Base-by-base conservation (phyloP, 495 filamentous ascomycete species). In the Xylaria palmicola region DNA sequence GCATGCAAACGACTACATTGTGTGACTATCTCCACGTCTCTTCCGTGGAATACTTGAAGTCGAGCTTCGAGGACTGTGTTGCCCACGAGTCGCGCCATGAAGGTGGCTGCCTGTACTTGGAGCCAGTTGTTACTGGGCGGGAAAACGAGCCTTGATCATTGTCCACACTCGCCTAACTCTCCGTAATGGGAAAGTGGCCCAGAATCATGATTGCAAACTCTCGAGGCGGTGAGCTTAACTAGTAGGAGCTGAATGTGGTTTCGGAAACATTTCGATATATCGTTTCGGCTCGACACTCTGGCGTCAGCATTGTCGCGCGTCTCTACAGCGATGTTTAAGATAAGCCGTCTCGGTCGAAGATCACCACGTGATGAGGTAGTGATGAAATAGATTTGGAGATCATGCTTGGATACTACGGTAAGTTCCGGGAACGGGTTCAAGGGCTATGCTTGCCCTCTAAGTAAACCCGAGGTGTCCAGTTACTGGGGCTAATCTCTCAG, bases 181-280 rank as follows among this genome's bases (percentile, higher is more conserved):
- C 20, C 26, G 5, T 15, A 49, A 52, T 43, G 36, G 26, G 15
- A 19, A 44, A 20, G 26, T 8, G 17, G 27, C 47, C 36, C n/a
- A 13, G 9, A 34, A 24, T 22, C n/a, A 59, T 41, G 17, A 7
- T 24, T 13, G 34, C 19, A 3, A 26, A 39, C 34, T 37, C n/a
- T 9, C 12, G 24, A 37, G 22, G 20, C 26, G 36, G 20, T 12
- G 27, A 52, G 27, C 26, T 44, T 47, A 44, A 40, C 3, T 60
- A 32, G 19, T 22, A 22, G n/a, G 9, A 34, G 49, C 30, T 55
- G 50, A 20, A 30, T 40, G 41, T 47, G 40, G 49, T 55, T 55
- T 61, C 59, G 49, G 50, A 48, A 61, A 45, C 29, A 37, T 37
- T 45, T 60, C 40, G 59, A 54, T 61, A 54, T 54, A 61, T 61